A percentile compares a stretch with the other conserved stretches of the same genome.
Evolutionary conservation across 176 grass and related monocot species (phyloP).

Genomic region (sorghum (Sorghum bicolor)): DNA sequence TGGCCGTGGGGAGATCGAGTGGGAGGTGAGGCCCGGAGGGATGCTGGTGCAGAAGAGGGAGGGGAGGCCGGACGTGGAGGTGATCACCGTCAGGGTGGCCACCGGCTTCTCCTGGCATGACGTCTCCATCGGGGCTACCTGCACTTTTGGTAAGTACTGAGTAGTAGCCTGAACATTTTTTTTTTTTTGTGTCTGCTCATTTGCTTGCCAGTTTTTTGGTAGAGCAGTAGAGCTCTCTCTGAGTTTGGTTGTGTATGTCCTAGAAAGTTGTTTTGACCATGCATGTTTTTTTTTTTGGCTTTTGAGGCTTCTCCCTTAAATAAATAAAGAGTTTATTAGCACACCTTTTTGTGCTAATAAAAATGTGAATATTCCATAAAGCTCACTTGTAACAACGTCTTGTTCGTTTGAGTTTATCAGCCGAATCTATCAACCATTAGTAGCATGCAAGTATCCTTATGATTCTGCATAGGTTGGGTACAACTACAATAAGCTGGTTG

Average conservation of each 20-base stretch:
- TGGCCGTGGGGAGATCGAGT: conserved; percentile 58
- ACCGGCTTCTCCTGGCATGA: conserved; percentile 76
- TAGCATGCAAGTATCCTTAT: conserved; percentile 11
- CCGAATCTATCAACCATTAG: too few relatives aligned
- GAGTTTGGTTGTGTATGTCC: background rate
- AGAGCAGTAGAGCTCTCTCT: background rate
- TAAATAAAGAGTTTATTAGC: background rate
- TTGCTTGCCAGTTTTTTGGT: background rate
- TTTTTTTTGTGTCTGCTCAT: background rate
- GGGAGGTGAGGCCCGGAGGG: conserved; percentile 89
- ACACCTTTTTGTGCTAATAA: background rate
- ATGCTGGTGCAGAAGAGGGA: conserved; percentile 98
- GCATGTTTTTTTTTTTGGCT: background rate
- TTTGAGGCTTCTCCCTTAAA: background rate
- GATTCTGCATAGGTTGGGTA: background rate
- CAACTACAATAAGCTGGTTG: background rate
- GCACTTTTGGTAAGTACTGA: conserved; percentile 74
- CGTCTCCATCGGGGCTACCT: conserved; percentile 77
- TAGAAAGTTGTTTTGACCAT: background rate
- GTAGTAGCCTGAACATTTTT: background rate
- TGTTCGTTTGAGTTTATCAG: too few relatives aligned
- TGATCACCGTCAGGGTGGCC: conserved; percentile 71
- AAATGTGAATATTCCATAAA: background rate
- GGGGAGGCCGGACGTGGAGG: conserved; percentile 43
- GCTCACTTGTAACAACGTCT: background rate